Evolutionary conservation across 495 filamentous ascomycete species (phyloP), one percentile per base, ranked within the genome.

Genomic region (Daldinia concentrica): DNA sequence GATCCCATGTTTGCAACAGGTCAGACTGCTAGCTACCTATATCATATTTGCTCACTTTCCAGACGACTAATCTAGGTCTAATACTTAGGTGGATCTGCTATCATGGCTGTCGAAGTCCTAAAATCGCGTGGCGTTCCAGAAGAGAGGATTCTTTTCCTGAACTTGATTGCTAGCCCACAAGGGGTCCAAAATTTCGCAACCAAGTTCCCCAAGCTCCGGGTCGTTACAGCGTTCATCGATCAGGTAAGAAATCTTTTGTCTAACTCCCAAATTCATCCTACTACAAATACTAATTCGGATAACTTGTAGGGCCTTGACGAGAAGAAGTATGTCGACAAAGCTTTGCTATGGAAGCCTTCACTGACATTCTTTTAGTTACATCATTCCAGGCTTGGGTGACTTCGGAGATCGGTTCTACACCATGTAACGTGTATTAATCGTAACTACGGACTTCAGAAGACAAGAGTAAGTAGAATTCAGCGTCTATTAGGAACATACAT

Each of bases 1-100:
- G 96, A 99, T 78, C 95, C 96, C 2, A 99, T 99, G 95, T 94
- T 99, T 82, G 95, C 95, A 55, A 98, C 95, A 70, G 95, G 95
- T 94, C 79, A 76, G 86, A 54, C 9, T 48, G 51, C 45, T 61
- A 58, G 17, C 48, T 27, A 9, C 12, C 17, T 26, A 8, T 39
- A 22, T 34, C 58, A 41, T n/a, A 39, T 54, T 41, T 52, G 2
- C n/a, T 19, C 30, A 74, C 76, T 39, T 79, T 29, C 8, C 43
- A 6, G 24, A 37, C 14, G 56, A 60, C 65, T 77, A 50, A 76
- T 36, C 2, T 56, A 1, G 36, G 26, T 54, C 24, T 45, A 15
- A n/a, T 68, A 43, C 17, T 26, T 71, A 97, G 94, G 94, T 71
- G 95, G 95, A 48, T 98, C 94, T 26, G 95, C 95, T 15, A 96